phyloP scores from a whole-genome alignment of 345 rosid genomes.

The Pelargonium nanum region DNA sequence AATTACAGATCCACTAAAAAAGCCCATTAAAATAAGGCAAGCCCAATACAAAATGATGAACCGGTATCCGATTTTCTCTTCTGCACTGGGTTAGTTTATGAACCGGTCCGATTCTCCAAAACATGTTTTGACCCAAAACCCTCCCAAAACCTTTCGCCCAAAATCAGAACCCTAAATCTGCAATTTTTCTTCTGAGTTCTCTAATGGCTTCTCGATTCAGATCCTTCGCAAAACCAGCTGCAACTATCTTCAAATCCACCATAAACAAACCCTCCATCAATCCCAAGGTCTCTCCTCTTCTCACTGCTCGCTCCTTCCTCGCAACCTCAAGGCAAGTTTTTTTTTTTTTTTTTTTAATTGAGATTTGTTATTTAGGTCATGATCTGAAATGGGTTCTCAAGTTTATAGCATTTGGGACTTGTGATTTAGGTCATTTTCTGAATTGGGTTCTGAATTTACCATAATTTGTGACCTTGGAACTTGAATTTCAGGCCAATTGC shows the following conservation, averaged over 20 bases:
- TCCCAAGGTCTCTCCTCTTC: conserved; percentile 28
- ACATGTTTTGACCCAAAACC: too few relatives aligned
- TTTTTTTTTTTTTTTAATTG: background rate
- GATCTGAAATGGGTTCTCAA: background rate
- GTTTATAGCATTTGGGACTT: background rate
- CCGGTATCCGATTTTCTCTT: too few relatives aligned
- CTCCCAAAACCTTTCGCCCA: too few relatives aligned
- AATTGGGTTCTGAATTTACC: background rate
- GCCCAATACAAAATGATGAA: too few relatives aligned
- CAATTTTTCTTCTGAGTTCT: background rate
- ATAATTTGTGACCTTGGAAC: background rate
- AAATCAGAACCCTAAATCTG: background rate
- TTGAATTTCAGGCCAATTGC: conserved; percentile 43
- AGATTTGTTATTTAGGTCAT: background rate
- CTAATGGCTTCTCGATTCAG: conserved; percentile 64
- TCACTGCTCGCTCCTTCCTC: conserved; percentile 16
- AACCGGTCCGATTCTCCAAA: too few relatives aligned
- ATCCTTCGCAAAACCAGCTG: conserved; percentile 50
- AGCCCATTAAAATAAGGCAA: too few relatives aligned
- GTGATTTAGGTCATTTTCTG: conserved; percentile 40
- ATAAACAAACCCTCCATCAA: conserved; percentile 39
- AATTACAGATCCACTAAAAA: too few relatives aligned
- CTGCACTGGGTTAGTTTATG: too few relatives aligned
- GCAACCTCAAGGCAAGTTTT: background rate
- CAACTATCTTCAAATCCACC: conserved; percentile 43